Percentiles rank a stretch among this genome's conserved stretches.
Evolutionary conservation across 345 rosid genomes (phyloP).

Genomic region (Eucalyptus camaldulensis): DNA sequence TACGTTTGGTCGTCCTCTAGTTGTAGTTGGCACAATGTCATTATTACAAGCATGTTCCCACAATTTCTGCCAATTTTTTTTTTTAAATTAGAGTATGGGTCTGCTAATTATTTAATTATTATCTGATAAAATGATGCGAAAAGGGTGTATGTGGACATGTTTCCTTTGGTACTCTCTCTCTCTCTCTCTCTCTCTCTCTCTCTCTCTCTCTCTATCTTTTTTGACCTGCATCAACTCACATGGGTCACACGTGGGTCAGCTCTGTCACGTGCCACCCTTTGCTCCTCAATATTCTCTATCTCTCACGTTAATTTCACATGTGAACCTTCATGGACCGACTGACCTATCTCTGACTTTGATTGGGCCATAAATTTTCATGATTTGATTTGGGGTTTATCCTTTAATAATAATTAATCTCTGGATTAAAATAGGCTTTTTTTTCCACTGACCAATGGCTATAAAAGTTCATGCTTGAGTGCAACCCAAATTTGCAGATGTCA

Average conservation of each 20-base stretch:
- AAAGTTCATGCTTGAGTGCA: not conserved
- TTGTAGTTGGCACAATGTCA: not conserved
- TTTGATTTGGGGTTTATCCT: not conserved
- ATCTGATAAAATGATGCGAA: not conserved
- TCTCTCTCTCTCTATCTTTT: not conserved
- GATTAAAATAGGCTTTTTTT: not conserved
- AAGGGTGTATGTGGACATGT: conserved; percentile 14
- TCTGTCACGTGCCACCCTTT: conserved; percentile 52
- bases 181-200: not conserved
- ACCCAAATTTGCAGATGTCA: not conserved
- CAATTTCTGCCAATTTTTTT: not conserved
- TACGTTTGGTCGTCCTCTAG: not conserved
- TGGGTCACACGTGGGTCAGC: conserved; percentile 58
- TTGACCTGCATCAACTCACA: conserved; percentile 17
- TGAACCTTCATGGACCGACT: not conserved
- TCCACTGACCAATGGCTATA: not conserved
- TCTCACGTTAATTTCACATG: not conserved
- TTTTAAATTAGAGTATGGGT: not conserved
- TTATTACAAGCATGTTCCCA: conserved; percentile 25
- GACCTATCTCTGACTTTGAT: not conserved
- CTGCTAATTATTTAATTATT: not conserved
- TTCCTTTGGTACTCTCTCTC: not conserved
- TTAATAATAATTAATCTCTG: not conserved
- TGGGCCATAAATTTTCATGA: not conserved
- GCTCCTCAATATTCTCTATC: conserved; percentile 21